These are phyloP conservation scores for Funneliformis mosseae DNA, from an alignment of 192 early-diverging fungal genomes.

Conservation along the genomic window DNA sequence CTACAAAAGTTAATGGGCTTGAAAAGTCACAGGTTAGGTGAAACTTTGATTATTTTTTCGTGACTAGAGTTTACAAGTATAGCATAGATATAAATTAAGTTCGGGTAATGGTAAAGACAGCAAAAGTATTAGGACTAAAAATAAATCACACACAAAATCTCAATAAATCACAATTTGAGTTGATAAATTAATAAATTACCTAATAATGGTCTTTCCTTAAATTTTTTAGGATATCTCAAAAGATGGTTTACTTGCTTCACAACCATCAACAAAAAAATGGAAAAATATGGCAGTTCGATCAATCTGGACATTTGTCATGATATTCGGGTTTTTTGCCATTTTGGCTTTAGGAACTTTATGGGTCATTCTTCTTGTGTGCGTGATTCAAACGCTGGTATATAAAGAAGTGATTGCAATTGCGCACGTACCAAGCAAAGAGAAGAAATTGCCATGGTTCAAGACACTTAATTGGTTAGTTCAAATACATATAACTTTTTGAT, in stretches of 20 bases:
- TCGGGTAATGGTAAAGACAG: neutral
- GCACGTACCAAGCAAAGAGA: constrained; percentile 77
- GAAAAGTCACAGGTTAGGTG: neutral
- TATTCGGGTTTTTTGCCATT: constrained; percentile 74
- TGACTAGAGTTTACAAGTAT: neutral
- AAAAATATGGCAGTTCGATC: constrained; percentile 82
- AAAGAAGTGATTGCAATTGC: constrained; percentile 93
- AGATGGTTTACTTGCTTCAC: constrained; percentile 46
- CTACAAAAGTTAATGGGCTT: neutral
- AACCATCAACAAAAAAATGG: constrained; percentile 63
- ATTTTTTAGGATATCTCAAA: neutral
- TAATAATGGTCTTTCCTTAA: neutral
- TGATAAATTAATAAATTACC: no score
- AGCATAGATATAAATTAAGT: neutral
- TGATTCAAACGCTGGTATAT: constrained; percentile 86
- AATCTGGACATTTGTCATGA: constrained; percentile 89
- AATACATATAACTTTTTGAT: neutral
- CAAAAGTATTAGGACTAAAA: neutral
- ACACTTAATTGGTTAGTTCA: constrained; percentile 80
- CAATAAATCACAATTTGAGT: neutral
- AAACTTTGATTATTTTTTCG: neutral
- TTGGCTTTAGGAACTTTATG: constrained; percentile 80
- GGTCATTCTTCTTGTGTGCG: constrained; percentile 83
- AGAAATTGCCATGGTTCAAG: constrained; percentile 88
- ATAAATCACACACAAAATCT: no score